Percentiles rank a stretch among this genome's conserved stretches.
Conservation (phyloP, 2,329 filamentous ascomycete species). For the Myriosclerotinia duriaeana region DNA sequence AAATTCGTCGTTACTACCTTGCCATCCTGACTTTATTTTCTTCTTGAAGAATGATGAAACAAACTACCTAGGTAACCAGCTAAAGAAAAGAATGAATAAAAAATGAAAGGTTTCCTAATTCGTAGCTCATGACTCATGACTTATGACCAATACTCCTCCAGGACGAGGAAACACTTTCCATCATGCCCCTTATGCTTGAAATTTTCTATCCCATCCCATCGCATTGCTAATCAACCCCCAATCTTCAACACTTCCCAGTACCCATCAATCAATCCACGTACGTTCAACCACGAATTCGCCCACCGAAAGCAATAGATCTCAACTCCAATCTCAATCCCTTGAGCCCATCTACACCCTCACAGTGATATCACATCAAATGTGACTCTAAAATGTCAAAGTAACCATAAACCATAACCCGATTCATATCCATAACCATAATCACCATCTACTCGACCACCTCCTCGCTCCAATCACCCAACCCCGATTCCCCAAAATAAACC, state of each 20-base stretch:
- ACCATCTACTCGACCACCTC: constrained; percentile 23
- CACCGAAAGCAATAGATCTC: not conserved
- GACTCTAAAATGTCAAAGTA: not conserved
- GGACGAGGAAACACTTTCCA: constrained; percentile 11
- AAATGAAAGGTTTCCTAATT: not conserved
- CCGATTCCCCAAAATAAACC: constrained; percentile 34
- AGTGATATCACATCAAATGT: not conserved
- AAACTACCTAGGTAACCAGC: not conserved
- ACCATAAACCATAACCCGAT: not conserved
- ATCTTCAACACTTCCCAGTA: not conserved
- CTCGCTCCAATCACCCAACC: constrained; percentile 38
- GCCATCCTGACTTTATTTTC: not conserved
- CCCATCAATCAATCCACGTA: not conserved
- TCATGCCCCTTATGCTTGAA: not conserved
- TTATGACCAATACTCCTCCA: constrained; percentile 2
- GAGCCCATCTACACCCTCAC: not conserved
- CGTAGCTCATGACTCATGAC: constrained; percentile 1
- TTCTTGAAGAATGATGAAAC: constrained; percentile 10
- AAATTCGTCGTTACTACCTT: constrained; percentile 9
- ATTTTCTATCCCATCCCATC: constrained; percentile 4
- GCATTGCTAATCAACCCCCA: not conserved
- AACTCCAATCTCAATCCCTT: not conserved
- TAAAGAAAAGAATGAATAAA: not conserved
- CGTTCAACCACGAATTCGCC: not conserved
- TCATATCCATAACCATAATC: not conserved